These are phyloP conservation scores for Cladorrhinum sp. DNA, from an alignment of 2,329 filamentous ascomycete species.

Conservation along the genomic window DNA sequence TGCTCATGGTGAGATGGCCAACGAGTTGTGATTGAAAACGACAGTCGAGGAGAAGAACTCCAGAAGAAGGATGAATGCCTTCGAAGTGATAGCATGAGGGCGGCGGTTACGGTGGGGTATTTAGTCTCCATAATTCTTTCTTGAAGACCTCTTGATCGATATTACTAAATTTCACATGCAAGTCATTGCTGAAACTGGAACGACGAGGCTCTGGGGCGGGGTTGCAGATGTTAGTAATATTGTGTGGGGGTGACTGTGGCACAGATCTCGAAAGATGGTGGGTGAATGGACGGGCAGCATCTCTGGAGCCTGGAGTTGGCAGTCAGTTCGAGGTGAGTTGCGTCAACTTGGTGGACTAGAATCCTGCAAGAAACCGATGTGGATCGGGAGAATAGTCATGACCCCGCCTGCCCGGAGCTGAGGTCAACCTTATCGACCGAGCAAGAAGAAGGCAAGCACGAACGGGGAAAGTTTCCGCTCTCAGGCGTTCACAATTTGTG, in stretches of 20 bases:
- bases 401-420: neutral
- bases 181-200: neutral
- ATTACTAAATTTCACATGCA: neutral
- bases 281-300: neutral
- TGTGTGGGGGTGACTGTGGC: neutral
- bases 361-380: neutral
- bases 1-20: neutral
- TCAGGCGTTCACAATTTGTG: too few species aligned
- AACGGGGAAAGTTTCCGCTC: too few species aligned
- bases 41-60: neutral
- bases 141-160: neutral
- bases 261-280: neutral
- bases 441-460: too few species aligned
- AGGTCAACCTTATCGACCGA: too few species aligned
- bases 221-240: neutral
- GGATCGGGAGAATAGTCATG: neutral
- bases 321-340: neutral
- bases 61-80: neutral
- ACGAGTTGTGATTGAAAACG: neutral
- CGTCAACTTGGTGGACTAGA: too few species aligned
- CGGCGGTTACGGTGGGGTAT: neutral
- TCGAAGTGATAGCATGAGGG: too few species aligned
- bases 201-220: neutral
- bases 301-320: neutral
- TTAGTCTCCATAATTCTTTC: neutral